Conservation (phyloP, 306 rosid genomes). For the Gastrolobium villosum region DNA sequence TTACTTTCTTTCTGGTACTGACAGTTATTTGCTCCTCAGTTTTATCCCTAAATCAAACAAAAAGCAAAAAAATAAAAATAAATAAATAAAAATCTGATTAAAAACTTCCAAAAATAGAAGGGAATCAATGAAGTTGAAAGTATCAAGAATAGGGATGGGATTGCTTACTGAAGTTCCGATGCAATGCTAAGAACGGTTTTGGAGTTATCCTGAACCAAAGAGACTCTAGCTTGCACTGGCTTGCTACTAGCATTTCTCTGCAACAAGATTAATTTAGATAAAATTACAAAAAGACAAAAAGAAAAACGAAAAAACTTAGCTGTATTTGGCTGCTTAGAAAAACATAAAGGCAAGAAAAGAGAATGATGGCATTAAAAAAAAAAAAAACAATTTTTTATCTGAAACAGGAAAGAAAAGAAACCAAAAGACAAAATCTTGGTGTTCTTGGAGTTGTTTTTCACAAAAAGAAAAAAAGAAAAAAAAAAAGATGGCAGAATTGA, state of each 20-base stretch:
- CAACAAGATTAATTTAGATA: constrained; percentile 1
- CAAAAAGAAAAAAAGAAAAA: constrained; percentile 18
- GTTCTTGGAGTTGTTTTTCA: background rate
- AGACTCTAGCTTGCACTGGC: constrained; percentile 54
- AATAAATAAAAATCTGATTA: background rate
- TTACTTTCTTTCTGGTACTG: constrained; percentile 73
- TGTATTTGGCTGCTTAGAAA: constrained; percentile 42
- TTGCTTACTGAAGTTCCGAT: constrained; percentile 61
- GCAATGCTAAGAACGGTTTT: constrained; percentile 40
- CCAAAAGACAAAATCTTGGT: constrained; percentile 1
- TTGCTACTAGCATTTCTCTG: constrained; percentile 61
- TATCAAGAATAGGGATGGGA: constrained; percentile 9
- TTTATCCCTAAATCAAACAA: constrained; percentile 57
- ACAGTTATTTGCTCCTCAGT: constrained; percentile 61
- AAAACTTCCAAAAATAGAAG: constrained; percentile 23
- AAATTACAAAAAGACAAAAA: too few species aligned
- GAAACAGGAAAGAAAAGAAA: background rate
- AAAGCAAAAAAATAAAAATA: background rate
- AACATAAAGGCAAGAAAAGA: background rate
- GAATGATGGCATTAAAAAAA: background rate
- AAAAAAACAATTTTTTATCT: background rate
- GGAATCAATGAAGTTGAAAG: constrained; percentile 11
- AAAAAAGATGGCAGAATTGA: background rate
- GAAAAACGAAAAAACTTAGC: constrained; percentile 24
- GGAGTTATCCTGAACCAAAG: constrained; percentile 51